Base-by-base conservation (phyloP, 768 basidiomycete genomes). In the Pleurotus salmoneostramineus region DNA sequence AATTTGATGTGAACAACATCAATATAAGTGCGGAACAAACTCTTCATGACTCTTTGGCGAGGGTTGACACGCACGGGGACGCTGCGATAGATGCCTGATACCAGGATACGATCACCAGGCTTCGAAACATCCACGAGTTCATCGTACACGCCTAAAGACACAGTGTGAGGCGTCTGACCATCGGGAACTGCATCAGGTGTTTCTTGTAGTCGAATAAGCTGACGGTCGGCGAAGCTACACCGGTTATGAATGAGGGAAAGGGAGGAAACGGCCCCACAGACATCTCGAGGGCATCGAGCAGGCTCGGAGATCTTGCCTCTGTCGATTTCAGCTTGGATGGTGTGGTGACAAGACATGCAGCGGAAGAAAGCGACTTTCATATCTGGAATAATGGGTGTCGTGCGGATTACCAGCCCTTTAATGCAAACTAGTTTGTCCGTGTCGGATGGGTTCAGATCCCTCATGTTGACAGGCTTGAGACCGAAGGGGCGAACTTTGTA, bases 351-450 rank as follows among this genome's bases (percentile, higher is more conserved):
- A 37, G 89, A 90, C 31, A 93, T 78, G 73, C 97, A 99, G 56
- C 95, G 91, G 83, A 99, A 99, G 78, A 99, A 98, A 17, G 96
- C 97, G 62, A 86, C 85, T 74, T 96, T 95, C 97, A 99, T 98
- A 72, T 99, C 97, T 3, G 97, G 97, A 59, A 98, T 98, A 65
- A 99, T 91, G 8, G 96, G 93, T 0, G 97, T 98, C 0, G 95
- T 92, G 21, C 97, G 90, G 60, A 99, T 98, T 65, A 98, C 94
- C 5, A 99, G 85, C 58, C 97, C 97, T 70, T 96, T 97, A 75
- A 99, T 89, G 57, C 85, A 88, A 15, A 97, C 91, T 15, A 99
- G 86, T 72, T 98, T 97, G 80, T 99, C 97, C 64, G 97, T 99
- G 67, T 99, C 97, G 58, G 82, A 87, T 4, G 97, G 97, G 68